Percentiles rank a stretch among this genome's conserved stretches.
Conservation (phyloP, 306 rosid genomes). For the Cicer pinnatifidum region DNA sequence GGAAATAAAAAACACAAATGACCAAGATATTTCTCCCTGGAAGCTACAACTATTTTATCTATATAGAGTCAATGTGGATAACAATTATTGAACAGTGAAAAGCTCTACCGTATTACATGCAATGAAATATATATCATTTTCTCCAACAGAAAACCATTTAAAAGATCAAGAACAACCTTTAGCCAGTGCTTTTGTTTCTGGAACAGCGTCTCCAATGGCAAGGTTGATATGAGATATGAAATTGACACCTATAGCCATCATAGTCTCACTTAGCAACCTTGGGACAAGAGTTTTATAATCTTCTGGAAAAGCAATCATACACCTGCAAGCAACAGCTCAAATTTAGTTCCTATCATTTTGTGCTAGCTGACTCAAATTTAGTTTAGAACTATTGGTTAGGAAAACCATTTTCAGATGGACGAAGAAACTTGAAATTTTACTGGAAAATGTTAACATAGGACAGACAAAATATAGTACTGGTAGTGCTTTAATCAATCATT, state of each 20-base stretch:
- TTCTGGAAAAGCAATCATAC: constrained; percentile 87
- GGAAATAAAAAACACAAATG: constrained; percentile 17
- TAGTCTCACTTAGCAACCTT: constrained; percentile 79
- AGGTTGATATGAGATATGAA: constrained; percentile 84
- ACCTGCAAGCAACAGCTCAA: constrained; percentile 64
- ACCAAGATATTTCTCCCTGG: constrained; percentile 35
- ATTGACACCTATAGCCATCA: constrained; percentile 78
- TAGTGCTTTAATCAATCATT: constrained; percentile 22
- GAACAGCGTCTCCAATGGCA: constrained; percentile 86
- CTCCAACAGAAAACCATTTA: constrained; percentile 10
- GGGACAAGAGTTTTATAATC: constrained; percentile 87
- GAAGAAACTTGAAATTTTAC: constrained; percentile 31
- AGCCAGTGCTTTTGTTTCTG: constrained; percentile 91
- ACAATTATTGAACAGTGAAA: constrained; percentile 21
- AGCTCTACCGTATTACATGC: not conserved
- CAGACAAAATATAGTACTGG: not conserved
- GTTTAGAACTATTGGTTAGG: constrained; percentile 8
- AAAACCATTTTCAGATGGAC: constrained; percentile 28
- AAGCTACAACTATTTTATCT: constrained; percentile 30
- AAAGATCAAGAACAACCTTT: constrained; percentile 67
- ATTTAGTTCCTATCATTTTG: constrained; percentile 26
- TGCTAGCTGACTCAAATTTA: constrained; percentile 23
- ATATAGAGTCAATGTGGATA: not conserved
- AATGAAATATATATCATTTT: constrained; percentile 12
- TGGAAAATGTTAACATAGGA: not conserved